Percentiles rank a stretch among this genome's conserved stretches.
Conservation (phyloP, 1,284 basidiomycete genomes). For the Moesziomyces sp. region DNA sequence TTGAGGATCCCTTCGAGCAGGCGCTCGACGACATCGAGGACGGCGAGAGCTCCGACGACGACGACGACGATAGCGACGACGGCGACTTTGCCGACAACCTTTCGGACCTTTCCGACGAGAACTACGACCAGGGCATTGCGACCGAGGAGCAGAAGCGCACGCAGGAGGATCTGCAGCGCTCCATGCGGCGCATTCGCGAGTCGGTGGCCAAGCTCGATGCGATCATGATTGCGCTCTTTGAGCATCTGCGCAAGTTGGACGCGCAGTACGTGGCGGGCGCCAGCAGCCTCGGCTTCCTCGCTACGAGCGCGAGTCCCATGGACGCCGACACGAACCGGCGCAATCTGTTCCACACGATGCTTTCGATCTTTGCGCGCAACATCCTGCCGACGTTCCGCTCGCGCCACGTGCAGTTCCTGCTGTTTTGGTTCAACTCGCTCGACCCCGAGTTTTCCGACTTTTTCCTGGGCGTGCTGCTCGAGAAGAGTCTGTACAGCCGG, state of each 20-base stretch:
- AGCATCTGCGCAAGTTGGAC: slow-evolving; percentile 76
- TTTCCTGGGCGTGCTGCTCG: slow-evolving; percentile 91
- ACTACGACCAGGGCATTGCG: slow-evolving; percentile 68
- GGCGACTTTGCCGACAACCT: slow-evolving; percentile 54
- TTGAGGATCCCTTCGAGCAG: slow-evolving; percentile 83
- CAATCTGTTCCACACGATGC: slow-evolving; percentile 79
- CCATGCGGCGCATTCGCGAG: slow-evolving; percentile 73
- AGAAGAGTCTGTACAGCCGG: slow-evolving; percentile 80
- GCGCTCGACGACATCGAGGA: slow-evolving; percentile 75
- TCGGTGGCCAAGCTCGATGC: slow-evolving; percentile 92
- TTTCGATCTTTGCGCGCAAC: slow-evolving; percentile 90
- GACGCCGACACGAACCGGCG: slow-evolving; percentile 47
- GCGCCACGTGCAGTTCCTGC: slow-evolving; percentile 93
- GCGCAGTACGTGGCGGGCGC: slow-evolving; percentile 39
- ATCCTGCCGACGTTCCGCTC: slow-evolving; percentile 96
- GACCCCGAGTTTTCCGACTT: slow-evolving; percentile 88
- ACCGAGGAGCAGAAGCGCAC: slow-evolving; percentile 37
- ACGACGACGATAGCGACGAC: slow-evolving; percentile 70
- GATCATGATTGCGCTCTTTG: slow-evolving; percentile 84
- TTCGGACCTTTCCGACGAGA: slow-evolving; percentile 73
- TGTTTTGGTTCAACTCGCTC: slow-evolving; percentile 94
- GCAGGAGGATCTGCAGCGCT: slow-evolving; percentile 42
- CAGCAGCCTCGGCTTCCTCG: slow-evolving; percentile 21
- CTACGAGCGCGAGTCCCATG: slow-evolving; percentile 28
- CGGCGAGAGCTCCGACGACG: slow-evolving; percentile 67